Percentiles rank a stretch among this genome's conserved stretches.
Conservation (phyloP, 768 basidiomycete species). For the Suillus sp. region DNA sequence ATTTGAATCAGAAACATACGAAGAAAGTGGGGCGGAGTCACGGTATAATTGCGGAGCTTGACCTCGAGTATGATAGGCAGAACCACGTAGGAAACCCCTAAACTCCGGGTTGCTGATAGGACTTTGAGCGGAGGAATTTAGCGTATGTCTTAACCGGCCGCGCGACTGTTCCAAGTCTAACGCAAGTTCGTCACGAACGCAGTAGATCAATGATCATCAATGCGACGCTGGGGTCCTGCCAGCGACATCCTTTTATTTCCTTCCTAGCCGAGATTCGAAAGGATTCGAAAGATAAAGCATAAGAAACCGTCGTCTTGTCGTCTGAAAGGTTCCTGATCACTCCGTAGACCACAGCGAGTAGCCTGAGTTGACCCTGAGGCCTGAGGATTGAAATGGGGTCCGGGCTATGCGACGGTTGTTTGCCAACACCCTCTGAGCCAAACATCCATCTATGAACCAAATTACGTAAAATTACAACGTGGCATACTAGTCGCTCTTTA, state of each 20-base stretch:
- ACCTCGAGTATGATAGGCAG: no score
- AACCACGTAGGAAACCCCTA: not conserved
- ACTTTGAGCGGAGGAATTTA: not conserved
- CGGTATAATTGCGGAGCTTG: not conserved
- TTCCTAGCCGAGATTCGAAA: not conserved
- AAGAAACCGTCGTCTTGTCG: not conserved
- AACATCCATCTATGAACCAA: slow-evolving; percentile 1
- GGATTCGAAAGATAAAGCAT: not conserved
- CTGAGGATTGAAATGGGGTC: no score
- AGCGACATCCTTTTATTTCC: not conserved
- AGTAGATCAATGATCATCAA: not conserved
- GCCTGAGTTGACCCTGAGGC: no score
- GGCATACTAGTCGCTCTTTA: not conserved
- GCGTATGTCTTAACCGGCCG: not conserved
- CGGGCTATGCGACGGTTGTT: not conserved
- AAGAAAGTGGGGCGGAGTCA: not conserved
- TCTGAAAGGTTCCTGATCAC: not conserved
- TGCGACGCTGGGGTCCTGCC: not conserved
- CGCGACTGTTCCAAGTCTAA: not conserved
- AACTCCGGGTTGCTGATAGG: not conserved
- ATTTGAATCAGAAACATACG: not conserved
- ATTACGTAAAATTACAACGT: not conserved
- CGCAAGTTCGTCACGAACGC: not conserved
- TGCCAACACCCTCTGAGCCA: not conserved
- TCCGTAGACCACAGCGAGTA: not conserved